These are phyloP conservation scores for Usnea hakonensis DNA, from an alignment of 495 filamentous ascomycete genomes.

Conservation along the genomic window DNA sequence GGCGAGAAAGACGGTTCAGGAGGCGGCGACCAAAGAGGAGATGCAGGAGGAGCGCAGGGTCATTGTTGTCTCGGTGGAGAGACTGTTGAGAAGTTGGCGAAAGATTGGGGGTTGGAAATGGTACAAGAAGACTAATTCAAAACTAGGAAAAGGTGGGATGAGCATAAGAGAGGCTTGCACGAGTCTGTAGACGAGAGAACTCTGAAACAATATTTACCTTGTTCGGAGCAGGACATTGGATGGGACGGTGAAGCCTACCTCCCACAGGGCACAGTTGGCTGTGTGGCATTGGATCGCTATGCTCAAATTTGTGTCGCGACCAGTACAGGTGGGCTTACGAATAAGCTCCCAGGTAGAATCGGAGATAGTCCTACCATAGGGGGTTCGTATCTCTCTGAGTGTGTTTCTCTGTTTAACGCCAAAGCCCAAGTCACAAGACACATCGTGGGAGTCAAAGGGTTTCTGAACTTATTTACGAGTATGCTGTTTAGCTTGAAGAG, in stretches of 20 bases:
- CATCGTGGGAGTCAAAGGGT: too few relatives aligned
- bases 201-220: conserved; percentile 15
- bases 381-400: too few relatives aligned
- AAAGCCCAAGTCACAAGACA: too few relatives aligned
- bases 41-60: conserved; percentile 54
- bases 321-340: conserved; percentile 81
- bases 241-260: conserved; percentile 52
- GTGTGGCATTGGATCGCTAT: conserved; percentile 65
- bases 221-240: conserved; percentile 20
- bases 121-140: conserved; percentile 68
- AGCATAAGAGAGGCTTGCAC: conserved; percentile 63
- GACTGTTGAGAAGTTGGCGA: conserved; percentile 60
- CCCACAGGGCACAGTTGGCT: conserved; percentile 78
- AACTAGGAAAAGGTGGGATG: conserved; percentile 72
- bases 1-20: conserved; percentile 33
- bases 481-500: too few relatives aligned
- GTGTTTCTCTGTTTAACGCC: too few relatives aligned
- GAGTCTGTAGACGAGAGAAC: conserved; percentile 24
- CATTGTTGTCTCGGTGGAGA: conserved; percentile 35
- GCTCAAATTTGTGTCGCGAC: conserved; percentile 74
- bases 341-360: conserved; percentile 77
- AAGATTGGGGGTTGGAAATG: conserved; percentile 66
- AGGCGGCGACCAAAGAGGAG: conserved; percentile 57
- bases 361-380: conserved; percentile 84
- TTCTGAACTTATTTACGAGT: too few relatives aligned